Evolutionary conservation across 441 rosid species (phyloP), one percentile per base, ranked within the genome.

Genomic region (Breynia disticha): DNA sequence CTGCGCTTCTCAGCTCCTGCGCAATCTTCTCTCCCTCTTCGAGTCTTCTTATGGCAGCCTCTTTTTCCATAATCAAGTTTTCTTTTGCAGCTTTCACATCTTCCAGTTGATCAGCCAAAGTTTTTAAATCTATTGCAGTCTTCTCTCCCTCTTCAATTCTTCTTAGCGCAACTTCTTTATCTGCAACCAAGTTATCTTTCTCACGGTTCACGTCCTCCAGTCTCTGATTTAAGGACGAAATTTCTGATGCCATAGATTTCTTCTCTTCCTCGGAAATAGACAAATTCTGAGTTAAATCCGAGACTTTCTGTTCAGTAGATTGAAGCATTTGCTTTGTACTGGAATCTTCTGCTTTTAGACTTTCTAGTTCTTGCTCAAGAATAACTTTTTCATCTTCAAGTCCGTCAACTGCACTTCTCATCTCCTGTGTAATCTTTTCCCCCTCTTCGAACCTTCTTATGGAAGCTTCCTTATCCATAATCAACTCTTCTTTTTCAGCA

Each of bases 61-160:
- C 86, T 72, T 65, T 81, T 68, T 88, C 95, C 61, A 53, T 16
- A 57, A 65, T 63, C 70, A 83, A 63, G 55, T 57, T 53, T 60
- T 65, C 76, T 66, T 68, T 84, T 57, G 79, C 91, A 43, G 59
- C 63, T n/a, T n/a, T n/a, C n/a, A n/a, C n/a, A n/a, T n/a, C 72
- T 38, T 73, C 72, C 64, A 81, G 63, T 70, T 38, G 67, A 76
- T 78, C 86, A 62, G 64, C 57, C 21, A 54, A 67, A 56, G 39
- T 67, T 76, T 73, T 77, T 57, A 83, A 62, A 53, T 78, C 88
- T 68, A 70, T 79, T n/a, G 67, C 47, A 43, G 54, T 55, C 70
- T 74, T 79, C 64, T 76, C 81, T 49, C 64, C 75, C 66, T 78
- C 95, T 67, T 82, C 85, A 66, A 67, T 65, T 71, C 73, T 82